Evolutionary conservation across 2,329 filamentous ascomycete genomes (phyloP), one percentile per base, ranked within the genome.

Genomic region (Calonectria crousiana): DNA sequence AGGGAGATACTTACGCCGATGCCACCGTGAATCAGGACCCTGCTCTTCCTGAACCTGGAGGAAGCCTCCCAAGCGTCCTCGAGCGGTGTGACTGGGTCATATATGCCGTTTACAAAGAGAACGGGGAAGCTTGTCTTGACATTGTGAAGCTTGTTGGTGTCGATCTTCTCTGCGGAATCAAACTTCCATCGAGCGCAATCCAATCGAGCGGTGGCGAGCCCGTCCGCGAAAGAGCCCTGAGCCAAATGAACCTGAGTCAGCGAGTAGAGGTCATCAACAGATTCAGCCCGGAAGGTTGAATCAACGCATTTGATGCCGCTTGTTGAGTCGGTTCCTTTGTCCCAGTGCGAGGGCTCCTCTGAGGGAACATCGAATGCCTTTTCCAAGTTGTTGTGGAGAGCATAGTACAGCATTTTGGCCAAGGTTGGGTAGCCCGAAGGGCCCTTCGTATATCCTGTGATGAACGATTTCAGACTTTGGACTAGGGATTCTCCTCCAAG

Each of bases 81-180:
- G 1, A 78, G 44, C 2, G 78, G 68, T 1, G 78, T 77, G 3
- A 78, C 47, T 1, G 78, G 78, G n/a, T 80, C 78, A 8, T 76
- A 79, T 9, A 67, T 69, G 11, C 78, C 76, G 28, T 80, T 80
- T 4, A 79, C 53, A 3, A 80, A 41, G 0, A 80, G 70, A 4
- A 79, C 58, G 0, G 78, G 78, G 20, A 76, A 80, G 34, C 72
- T 80, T 0, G 77, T 78, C 4, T 80, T 78, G 16, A 80, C 69
- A 13, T 75, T 78, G 11, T 73, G 74, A 1, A 80, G 69, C 0
- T 71, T 58, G 18, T 77, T 74, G 0, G 74, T 76, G 23, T 80
- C 60, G 9, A 78, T 58, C 0, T 26, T 51, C 16, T 80, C 78
- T 4, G 73, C 77, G 13, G 78, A 73, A 1, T 72, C 67, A 5